A percentile compares a stretch with the other conserved stretches of the same genome.
Evolutionary conservation across 257 asterid species (phyloP).

Genomic region (Pogostemon cablin): DNA sequence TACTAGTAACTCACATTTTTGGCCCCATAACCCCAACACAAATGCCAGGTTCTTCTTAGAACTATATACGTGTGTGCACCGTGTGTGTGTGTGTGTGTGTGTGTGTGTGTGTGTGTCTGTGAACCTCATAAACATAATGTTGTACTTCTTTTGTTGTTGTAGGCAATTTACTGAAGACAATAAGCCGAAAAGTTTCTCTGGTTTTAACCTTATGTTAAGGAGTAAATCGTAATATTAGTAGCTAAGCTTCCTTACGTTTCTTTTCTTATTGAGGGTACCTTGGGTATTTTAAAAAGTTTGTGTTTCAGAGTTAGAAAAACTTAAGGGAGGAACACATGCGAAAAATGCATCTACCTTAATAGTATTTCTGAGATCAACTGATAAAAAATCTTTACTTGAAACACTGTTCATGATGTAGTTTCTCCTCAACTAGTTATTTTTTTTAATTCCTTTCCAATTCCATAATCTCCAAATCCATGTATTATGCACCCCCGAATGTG

Average conservation of each 20-base stretch:
- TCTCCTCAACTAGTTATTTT: too few relatives aligned
- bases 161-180: slow-evolving; percentile 13
- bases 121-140: not conserved
- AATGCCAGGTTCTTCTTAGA: too few relatives aligned
- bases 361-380: not conserved
- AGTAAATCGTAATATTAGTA: not conserved
- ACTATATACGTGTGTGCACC: too few relatives aligned
- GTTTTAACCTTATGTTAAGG: not conserved
- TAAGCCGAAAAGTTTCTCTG: not conserved
- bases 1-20: too few relatives aligned
- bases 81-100: too few relatives aligned
- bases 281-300: not conserved
- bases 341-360: not conserved
- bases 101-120: too few relatives aligned
- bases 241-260: not conserved
- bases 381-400: not conserved
- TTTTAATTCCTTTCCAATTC: not conserved
- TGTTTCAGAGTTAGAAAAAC: not conserved
- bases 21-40: too few relatives aligned
- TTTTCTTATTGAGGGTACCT: not conserved
- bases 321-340: not conserved
- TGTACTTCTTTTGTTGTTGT: not conserved
- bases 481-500: not conserved
- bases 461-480: not conserved
- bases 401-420: not conserved